Evolutionary conservation across 2,329 filamentous ascomycete species (phyloP), one percentile per base, ranked within the genome.

Genomic region (Ophioceras dolichostomum): DNA sequence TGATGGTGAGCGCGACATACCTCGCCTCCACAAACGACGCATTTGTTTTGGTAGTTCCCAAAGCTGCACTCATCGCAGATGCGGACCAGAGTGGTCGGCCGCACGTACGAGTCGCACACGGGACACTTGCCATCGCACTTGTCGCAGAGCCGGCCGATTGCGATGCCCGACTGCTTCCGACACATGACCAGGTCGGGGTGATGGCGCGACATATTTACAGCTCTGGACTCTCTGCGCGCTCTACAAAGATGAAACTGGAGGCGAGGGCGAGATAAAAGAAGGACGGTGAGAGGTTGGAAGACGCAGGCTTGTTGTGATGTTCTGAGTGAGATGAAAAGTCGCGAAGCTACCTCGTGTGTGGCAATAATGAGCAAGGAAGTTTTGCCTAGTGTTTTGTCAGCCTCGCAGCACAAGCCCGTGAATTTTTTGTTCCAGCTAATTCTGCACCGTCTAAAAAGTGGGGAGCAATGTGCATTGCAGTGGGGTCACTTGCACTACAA

Each of bases 51-150:
- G 69, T 95, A 98, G 72, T 98, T 98, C 56, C 91, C 91, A 60
- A 98, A 98, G 58, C 84, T 88, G 71, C 91, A 98, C 66, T 98
- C 91, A 68, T 98, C 91, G 70, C 91, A 98, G 67, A 98, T 96
- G 54, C 89, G 86, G 43, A 94, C 91, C 40, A 96, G 80, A 8
- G 91, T 96, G 20, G 91, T 98, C 10, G 91, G 91, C 13, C 91
- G 88, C 45, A 98, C 91, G 73, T 98, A 98, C 43, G 85, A 94
- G 60, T 98, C 91, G 76, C 91, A 98, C 43, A 98, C 88, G 47
- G 91, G 91, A 55, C 91, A 98, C 69, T 98, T 98, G 61, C 91
- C 91, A 67, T 98, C 91, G 70, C 91, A 98, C 67, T 98, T 98
- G 68, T 98, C 91, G 73, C 91, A 98, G 57, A 98, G 84, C 40